Evolutionary conservation across 139 green algal species (phyloP).

Genomic region (Monoraphidium neglectum): DNA sequence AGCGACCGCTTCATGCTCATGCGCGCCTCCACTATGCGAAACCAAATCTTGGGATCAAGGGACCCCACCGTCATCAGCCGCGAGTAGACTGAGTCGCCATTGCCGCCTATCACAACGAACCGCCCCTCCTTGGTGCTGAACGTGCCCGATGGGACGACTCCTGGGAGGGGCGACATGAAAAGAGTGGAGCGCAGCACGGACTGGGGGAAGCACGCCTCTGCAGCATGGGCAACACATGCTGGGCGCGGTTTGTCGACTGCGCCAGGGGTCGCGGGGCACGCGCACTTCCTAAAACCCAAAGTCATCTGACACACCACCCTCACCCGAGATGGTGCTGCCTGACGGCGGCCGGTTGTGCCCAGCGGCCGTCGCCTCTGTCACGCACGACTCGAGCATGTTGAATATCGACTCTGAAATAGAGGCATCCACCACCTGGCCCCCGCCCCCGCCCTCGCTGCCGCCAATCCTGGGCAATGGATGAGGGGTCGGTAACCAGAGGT

Average conservation of each 20-base stretch:
- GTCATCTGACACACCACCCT: neutral
- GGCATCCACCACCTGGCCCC: conserved; percentile 76
- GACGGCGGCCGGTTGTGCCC: conserved; percentile 55
- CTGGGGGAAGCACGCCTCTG: neutral
- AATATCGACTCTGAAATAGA: conserved; percentile 77
- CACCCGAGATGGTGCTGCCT: conserved; percentile 71
- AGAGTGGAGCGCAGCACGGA: neutral
- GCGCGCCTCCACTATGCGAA: too few species aligned
- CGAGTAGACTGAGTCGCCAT: conserved; percentile 74
- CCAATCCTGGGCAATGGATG: too few species aligned
- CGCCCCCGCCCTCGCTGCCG: neutral
- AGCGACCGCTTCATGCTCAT: too few species aligned
- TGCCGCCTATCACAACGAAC: conserved; percentile 75
- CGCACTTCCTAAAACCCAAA: neutral
- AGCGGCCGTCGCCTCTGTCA: conserved; percentile 54
- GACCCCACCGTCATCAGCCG: conserved; percentile 77
- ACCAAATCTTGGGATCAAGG: too few species aligned
- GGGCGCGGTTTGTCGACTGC: neutral
- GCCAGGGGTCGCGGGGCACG: neutral
- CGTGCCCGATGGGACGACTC: conserved; percentile 75
- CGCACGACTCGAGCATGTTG: conserved; percentile 80
- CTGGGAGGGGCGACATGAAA: conserved; percentile 26
- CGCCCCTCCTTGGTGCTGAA: conserved; percentile 61
- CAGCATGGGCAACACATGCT: neutral
- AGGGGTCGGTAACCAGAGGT: too few species aligned